Evolutionary conservation across 2,329 filamentous ascomycete genomes (phyloP).

Genomic region (Exophiala alcalophila): DNA sequence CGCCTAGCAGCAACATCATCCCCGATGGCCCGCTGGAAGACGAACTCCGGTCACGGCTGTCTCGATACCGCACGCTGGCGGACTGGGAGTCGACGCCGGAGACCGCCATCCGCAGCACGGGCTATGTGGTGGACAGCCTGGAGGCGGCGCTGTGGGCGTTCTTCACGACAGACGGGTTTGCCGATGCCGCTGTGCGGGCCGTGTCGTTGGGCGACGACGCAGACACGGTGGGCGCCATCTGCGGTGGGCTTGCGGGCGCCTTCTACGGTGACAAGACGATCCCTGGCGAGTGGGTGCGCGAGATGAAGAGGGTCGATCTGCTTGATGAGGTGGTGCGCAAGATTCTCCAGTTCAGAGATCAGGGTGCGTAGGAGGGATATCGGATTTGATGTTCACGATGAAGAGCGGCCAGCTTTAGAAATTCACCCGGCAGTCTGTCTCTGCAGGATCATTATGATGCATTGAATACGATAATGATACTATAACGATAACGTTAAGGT

Average conservation of each 20-base stretch:
- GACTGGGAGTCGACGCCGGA: constrained; percentile 32
- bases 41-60: constrained; percentile 28
- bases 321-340: constrained; percentile 19
- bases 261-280: constrained; percentile 41
- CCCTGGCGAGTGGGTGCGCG: constrained; percentile 29
- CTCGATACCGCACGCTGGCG: constrained; percentile 21
- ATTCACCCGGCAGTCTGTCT: no score
- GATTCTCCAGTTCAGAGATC: constrained; percentile 8
- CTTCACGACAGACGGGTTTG: constrained; percentile 39
- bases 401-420: no score
- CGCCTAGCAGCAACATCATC: constrained; percentile 10
- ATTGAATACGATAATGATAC: no score
- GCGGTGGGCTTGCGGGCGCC: constrained; percentile 43
- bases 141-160: constrained; percentile 45
- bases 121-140: constrained; percentile 44
- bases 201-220: constrained; percentile 46
- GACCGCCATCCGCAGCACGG: constrained; percentile 36
- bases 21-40: constrained; percentile 13
- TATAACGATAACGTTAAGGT: no score
- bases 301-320: constrained; percentile 25
- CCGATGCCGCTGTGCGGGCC: constrained; percentile 39
- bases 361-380: no score
- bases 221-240: constrained; percentile 46
- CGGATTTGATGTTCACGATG: no score
- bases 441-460: no score